Evolutionary conservation across 1,139 yeast genomes (phyloP).

Genomic region (Geotrichum reessii): DNA sequence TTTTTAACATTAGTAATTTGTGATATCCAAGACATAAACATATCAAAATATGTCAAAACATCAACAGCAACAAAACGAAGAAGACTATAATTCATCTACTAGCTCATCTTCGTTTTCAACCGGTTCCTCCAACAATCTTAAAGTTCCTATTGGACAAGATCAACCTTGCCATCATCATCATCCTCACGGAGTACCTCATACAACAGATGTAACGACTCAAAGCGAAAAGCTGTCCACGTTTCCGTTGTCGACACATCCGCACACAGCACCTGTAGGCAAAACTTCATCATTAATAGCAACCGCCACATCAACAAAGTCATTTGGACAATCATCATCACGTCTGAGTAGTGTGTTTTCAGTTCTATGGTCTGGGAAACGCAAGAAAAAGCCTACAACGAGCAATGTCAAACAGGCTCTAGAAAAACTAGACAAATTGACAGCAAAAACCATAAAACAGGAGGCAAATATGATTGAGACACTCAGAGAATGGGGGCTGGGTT

Average conservation of each 20-base stretch:
- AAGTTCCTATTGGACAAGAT: not conserved
- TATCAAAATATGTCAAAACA: not conserved
- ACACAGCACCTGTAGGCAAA: not conserved
- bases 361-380: slow-evolving; percentile 3
- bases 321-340: not conserved
- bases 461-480: slow-evolving; percentile 7
- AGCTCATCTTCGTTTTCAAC: not conserved
- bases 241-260: slow-evolving; percentile 8
- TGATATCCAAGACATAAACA: not conserved
- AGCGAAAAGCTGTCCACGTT: slow-evolving; percentile 8
- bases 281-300: not conserved
- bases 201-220: not conserved
- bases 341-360: slow-evolving; percentile 4
- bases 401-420: slow-evolving; percentile 14
- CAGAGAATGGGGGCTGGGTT: slow-evolving; percentile 15
- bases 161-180: not conserved
- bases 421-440: slow-evolving; percentile 13
- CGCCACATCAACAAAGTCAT: not conserved
- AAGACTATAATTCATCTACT: not conserved
- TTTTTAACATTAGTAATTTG: not conserved
- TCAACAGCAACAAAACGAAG: not conserved
- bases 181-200: not conserved
- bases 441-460: slow-evolving; percentile 13
- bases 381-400: slow-evolving; percentile 9
- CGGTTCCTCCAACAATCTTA: not conserved